Conservation (phyloP, 169 alveolate genomes). For the Toxoplasma gondii region DNA sequence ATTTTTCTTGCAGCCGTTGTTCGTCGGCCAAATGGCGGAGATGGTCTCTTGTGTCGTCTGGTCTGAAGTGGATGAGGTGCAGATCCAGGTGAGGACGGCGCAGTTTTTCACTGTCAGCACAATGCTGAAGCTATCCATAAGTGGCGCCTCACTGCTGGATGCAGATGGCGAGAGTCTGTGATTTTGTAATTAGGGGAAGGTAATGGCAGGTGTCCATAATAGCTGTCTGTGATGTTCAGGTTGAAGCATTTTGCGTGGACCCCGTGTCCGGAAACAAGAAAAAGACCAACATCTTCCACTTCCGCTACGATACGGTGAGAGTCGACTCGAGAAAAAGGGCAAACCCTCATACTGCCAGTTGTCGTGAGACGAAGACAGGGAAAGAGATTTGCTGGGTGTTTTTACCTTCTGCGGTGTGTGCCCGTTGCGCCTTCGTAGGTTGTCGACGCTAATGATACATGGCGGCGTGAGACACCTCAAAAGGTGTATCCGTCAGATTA, state of each 20-base stretch:
- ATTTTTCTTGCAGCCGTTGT: constrained; percentile 34
- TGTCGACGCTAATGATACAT: neutral
- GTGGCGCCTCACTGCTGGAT: too few relatives aligned
- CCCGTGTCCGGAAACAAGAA: constrained; percentile 38
- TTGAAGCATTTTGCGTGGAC: constrained; percentile 53
- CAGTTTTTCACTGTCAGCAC: neutral
- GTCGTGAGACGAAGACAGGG: neutral
- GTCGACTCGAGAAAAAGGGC: neutral
- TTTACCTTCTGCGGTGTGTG: neutral
- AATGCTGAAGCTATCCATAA: too few relatives aligned
- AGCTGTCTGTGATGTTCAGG: constrained; percentile 34
- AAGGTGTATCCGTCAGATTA: constrained; percentile 57
- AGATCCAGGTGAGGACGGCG: constrained; percentile 33
- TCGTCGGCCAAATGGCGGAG: constrained; percentile 30
- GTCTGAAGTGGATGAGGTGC: constrained; percentile 38
- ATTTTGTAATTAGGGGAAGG: neutral
- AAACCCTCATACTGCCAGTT: neutral
- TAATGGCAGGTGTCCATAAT: neutral
- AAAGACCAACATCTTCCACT: constrained; percentile 38
- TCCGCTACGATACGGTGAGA: constrained; percentile 54
- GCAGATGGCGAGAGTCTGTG: too few relatives aligned
- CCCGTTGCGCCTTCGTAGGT: neutral
- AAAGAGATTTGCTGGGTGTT: neutral
- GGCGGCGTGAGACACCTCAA: neutral
- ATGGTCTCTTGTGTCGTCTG: constrained; percentile 44